phyloP scores from a whole-genome alignment of 2,329 filamentous ascomycete genomes.

The Taxawa tesnikishii region DNA sequence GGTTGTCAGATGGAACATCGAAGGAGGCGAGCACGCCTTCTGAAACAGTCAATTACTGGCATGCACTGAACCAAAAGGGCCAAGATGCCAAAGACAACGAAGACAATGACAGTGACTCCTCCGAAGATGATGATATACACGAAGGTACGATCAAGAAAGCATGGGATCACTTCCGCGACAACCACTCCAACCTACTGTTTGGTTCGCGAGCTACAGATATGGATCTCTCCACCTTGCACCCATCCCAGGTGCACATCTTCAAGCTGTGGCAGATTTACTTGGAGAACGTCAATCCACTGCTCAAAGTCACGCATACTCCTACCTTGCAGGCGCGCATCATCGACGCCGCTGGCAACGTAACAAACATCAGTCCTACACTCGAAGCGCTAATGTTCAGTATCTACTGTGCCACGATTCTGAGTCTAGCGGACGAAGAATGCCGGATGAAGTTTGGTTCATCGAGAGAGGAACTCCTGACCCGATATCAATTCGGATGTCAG shows the following conservation, averaged over 20 bases:
- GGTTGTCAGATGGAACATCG: no score
- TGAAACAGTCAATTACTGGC: no score
- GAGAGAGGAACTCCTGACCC: constrained; percentile 25
- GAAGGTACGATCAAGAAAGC: constrained; percentile 28
- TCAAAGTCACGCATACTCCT: constrained; percentile 61
- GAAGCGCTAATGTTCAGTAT: constrained; percentile 55
- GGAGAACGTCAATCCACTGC: constrained; percentile 61
- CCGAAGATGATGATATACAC: constrained; percentile 20
- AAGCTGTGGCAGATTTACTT: constrained; percentile 64
- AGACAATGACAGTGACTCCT: constrained; percentile 12
- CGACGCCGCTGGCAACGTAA: constrained; percentile 46
- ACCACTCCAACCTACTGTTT: constrained; percentile 41
- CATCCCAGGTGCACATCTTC: constrained; percentile 53
- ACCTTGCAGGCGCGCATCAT: constrained; percentile 54
- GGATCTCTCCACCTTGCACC: constrained; percentile 43
- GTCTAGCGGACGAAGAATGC: constrained; percentile 45
- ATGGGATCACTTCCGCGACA: constrained; percentile 32
- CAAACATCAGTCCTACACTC: constrained; percentile 42
- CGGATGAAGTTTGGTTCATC: constrained; percentile 23
- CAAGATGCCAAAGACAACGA: constrained; percentile 2
- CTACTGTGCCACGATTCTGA: constrained; percentile 48
- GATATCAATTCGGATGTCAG: constrained; percentile 33
- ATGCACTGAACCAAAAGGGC: constrained; percentile 30
- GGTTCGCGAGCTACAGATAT: constrained; percentile 28
- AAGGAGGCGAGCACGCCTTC: no score